A percentile compares a stretch with the other conserved stretches of the same genome.
These are phyloP conservation scores for Phytophthora tubulina DNA, from an alignment of 352 stramenopile species.

Conservation along the genomic window DNA sequence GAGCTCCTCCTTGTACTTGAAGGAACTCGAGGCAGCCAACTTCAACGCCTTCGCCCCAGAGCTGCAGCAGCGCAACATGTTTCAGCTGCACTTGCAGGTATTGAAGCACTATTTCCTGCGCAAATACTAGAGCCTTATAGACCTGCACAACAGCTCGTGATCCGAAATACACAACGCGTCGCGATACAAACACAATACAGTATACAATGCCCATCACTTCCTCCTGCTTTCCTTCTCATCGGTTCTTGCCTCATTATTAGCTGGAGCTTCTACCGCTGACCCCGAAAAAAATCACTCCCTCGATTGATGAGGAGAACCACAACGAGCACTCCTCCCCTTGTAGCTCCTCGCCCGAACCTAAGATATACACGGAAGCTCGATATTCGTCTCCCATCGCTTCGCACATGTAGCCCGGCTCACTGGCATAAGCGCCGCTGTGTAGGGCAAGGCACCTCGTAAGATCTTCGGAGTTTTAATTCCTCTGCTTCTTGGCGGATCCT, in stretches of 20 bases:
- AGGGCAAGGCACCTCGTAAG: constrained; percentile 23
- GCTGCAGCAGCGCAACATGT: constrained; percentile 63
- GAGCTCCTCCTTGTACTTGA: constrained; percentile 66
- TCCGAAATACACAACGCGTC: neutral
- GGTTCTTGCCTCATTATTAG: constrained; percentile 31
- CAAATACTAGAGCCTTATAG: constrained; percentile 64
- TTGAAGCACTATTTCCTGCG: constrained; percentile 86
- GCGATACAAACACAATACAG: constrained; percentile 29
- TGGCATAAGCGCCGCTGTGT: constrained; percentile 11
- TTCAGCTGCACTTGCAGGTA: constrained; percentile 73
- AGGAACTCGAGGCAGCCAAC: constrained; percentile 74
- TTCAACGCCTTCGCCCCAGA: constrained; percentile 83
- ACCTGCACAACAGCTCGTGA: constrained; percentile 18
- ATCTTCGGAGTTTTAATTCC: constrained; percentile 48
- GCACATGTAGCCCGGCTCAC: constrained; percentile 18
- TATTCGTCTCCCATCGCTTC: constrained; percentile 20
- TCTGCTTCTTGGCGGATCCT: constrained; percentile 70
- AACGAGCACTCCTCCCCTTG: constrained; percentile 17
- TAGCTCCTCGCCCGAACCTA: constrained; percentile 9
- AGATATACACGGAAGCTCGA: constrained; percentile 38
- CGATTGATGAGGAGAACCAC: constrained; percentile 24
- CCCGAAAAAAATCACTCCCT: constrained; percentile 17
- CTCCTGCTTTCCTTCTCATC: constrained; percentile 31
- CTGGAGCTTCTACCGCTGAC: constrained; percentile 34
- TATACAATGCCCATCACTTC: constrained; percentile 33